Conservation (phyloP, 441 rosid species). For the Gossypium lobatum region DNA sequence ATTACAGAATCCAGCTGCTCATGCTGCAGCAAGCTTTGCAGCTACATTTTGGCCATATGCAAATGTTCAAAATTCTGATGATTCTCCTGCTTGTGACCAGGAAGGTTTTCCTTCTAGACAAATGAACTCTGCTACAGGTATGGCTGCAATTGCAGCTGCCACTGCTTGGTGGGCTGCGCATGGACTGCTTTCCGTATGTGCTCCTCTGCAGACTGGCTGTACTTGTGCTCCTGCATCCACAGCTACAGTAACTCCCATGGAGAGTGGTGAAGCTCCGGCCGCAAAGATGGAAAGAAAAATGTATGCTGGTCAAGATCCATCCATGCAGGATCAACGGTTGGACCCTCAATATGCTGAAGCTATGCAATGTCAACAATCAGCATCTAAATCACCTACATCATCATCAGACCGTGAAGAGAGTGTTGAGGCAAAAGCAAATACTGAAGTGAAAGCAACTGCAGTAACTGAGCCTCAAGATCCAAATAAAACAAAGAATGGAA, state of each 20-base stretch:
- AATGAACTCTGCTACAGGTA: slow-evolving; percentile 47
- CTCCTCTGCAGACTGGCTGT: slow-evolving; percentile 51
- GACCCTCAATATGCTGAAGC: slow-evolving; percentile 43
- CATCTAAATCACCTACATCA: slow-evolving; percentile 45
- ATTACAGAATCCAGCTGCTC: slow-evolving; percentile 87
- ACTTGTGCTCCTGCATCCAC: slow-evolving; percentile 40
- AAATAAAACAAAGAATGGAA: slow-evolving; percentile 48
- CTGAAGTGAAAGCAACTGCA: slow-evolving; percentile 26
- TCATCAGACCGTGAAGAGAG: slow-evolving; percentile 52
- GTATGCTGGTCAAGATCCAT: slow-evolving; percentile 27
- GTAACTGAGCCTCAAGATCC: slow-evolving; percentile 42
- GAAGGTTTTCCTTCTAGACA: slow-evolving; percentile 41
- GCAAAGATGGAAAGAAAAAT: slow-evolving; percentile 28
- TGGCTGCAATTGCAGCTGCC: slow-evolving; percentile 83
- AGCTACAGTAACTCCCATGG: slow-evolving; percentile 34
- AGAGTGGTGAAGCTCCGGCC: slow-evolving; percentile 30
- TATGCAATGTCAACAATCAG: slow-evolving; percentile 46
- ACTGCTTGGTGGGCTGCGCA: slow-evolving; percentile 98
- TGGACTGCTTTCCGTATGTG: slow-evolving; percentile 77
- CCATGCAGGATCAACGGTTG: slow-evolving; percentile 33
- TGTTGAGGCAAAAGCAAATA: slow-evolving; percentile 38
- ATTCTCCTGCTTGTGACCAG: slow-evolving; percentile 43
- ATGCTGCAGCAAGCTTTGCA: slow-evolving; percentile 82
- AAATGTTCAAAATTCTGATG: slow-evolving; percentile 42
- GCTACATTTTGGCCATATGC: slow-evolving; percentile 82